Percentiles rank a stretch among this genome's conserved stretches.
Conservation (phyloP, 176 grass and related monocot species). For the Poa annua region DNA sequence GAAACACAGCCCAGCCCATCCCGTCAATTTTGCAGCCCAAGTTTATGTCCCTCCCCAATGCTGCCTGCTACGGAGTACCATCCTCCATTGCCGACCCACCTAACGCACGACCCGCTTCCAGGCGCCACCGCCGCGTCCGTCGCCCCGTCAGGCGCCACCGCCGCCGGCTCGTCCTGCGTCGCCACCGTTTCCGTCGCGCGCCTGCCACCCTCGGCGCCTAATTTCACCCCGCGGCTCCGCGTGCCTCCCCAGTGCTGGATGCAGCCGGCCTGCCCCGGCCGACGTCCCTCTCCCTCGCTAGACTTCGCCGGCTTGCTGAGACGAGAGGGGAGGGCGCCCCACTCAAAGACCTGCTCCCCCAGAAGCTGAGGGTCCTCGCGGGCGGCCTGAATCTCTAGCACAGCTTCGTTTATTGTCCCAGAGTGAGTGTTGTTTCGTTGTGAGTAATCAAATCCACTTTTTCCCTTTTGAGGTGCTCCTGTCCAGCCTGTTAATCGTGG, state of each 20-base stretch:
- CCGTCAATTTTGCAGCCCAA: too few relatives aligned
- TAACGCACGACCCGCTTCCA: neutral
- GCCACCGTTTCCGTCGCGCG: neutral
- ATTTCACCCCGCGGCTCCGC: neutral
- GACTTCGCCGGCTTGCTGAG: neutral
- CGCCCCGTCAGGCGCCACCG: neutral
- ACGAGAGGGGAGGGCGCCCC: neutral
- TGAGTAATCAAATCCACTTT: neutral
- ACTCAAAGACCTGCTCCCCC: neutral
- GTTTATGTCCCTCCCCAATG: too few relatives aligned
- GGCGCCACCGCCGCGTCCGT: neutral
- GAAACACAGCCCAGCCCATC: too few relatives aligned
- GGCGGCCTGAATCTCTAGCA: neutral
- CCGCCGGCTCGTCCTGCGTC: neutral
- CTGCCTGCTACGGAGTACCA: too few relatives aligned
- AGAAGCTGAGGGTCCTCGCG: neutral
- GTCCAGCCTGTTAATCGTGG: neutral
- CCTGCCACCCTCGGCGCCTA: neutral
- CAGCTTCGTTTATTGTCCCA: neutral
- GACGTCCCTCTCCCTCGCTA: neutral
- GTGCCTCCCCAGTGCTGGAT: neutral
- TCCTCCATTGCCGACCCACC: too few relatives aligned
- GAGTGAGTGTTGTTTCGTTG: neutral
- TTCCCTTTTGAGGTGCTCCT: neutral
- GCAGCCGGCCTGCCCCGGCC: neutral